Percentiles rank a stretch among this genome's conserved stretches.
These are phyloP conservation scores for Eutrema salsugineum DNA, from an alignment of 441 rosid species.

Conservation along the genomic window DNA sequence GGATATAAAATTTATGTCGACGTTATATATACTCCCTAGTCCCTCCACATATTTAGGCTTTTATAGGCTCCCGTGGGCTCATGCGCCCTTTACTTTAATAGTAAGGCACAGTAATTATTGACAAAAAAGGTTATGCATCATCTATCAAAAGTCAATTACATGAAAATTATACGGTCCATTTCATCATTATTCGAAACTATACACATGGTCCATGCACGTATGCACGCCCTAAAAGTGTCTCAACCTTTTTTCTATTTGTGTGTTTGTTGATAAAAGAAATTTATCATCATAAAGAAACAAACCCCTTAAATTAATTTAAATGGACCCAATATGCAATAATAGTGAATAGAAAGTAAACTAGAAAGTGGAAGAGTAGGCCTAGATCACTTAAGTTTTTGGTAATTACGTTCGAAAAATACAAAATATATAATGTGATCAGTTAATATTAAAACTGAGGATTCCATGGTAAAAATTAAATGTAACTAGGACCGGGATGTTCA, in stretches of 20 bases:
- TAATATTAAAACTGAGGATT: background rate
- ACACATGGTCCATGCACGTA: slow-evolving; percentile 38
- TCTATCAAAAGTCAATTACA: slow-evolving; percentile 20
- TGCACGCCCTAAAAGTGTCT: slow-evolving; percentile 28
- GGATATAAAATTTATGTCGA: background rate
- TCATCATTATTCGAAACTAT: slow-evolving; percentile 10
- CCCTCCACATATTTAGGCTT: slow-evolving; percentile 24
- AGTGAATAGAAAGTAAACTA: background rate
- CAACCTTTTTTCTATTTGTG: background rate
- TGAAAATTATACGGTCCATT: slow-evolving; percentile 24
- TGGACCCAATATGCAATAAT: slow-evolving; percentile 12
- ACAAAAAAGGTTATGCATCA: slow-evolving; percentile 20
- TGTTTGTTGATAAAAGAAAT: slow-evolving; percentile 6
- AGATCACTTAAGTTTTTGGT: slow-evolving; percentile 3
- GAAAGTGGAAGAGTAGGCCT: background rate
- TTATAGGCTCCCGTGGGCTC: slow-evolving; percentile 17
- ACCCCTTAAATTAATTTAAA: background rate
- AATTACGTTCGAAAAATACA: background rate
- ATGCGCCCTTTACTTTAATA: slow-evolving; percentile 23
- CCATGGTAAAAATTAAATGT: background rate
- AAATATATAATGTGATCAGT: background rate
- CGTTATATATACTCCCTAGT: background rate
- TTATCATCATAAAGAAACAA: slow-evolving; percentile 14
- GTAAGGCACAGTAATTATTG: slow-evolving; percentile 20
- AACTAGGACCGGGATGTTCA: slow-evolving; percentile 82